Conservation (phyloP, 2,329 filamentous ascomycete species). For the Monilinia aucupariae region DNA sequence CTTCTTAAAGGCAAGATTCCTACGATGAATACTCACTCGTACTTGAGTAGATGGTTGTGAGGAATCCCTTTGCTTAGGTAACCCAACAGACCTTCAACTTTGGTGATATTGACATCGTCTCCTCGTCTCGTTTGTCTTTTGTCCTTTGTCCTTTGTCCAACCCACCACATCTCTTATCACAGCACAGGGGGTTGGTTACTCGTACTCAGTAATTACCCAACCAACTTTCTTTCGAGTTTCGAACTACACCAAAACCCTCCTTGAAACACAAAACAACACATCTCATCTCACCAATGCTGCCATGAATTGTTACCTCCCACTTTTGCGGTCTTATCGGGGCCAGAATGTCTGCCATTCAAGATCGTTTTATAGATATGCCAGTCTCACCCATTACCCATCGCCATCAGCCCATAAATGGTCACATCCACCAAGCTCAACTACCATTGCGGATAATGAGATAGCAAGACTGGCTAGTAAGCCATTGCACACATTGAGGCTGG, state of each 20-base stretch:
- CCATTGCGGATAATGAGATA: slow-evolving; percentile 68
- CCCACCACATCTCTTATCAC: too few relatives aligned
- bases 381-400: slow-evolving; percentile 27
- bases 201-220: too few relatives aligned
- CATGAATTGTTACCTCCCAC: neutral
- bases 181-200: too few relatives aligned
- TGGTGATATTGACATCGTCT: too few relatives aligned
- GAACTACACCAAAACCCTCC: neutral
- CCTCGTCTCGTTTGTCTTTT: too few relatives aligned
- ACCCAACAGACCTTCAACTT: too few relatives aligned
- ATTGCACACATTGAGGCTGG: slow-evolving; percentile 75
- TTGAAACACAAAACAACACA: neutral
- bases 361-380: slow-evolving; percentile 4
- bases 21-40: too few relatives aligned
- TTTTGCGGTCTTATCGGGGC: neutral
- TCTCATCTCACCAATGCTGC: neutral
- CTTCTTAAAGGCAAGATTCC: too few relatives aligned
- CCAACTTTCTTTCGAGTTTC: too few relatives aligned
- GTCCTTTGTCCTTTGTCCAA: too few relatives aligned
- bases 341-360: neutral
- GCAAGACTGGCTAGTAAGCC: slow-evolving; percentile 69
- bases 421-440: slow-evolving; percentile 43
- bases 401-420: slow-evolving; percentile 37
- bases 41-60: too few relatives aligned
- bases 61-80: too few relatives aligned